Conservation (phyloP, 495 filamentous ascomycete species). For the Melanomma pulvis-pyrius region DNA sequence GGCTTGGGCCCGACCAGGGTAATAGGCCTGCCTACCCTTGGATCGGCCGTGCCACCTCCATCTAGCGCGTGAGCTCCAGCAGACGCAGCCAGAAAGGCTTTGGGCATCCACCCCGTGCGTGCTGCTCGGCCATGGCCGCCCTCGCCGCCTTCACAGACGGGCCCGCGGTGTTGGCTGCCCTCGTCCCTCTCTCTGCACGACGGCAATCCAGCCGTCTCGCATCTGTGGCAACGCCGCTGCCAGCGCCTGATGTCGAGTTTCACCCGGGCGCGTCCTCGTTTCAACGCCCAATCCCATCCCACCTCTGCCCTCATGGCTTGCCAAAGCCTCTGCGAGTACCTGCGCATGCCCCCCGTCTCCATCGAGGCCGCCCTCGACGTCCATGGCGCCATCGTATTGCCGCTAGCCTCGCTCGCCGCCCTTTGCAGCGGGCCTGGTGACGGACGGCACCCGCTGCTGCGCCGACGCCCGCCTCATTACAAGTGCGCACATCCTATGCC, state of each 20-base stretch:
- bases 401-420: neutral
- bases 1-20: too few relatives aligned
- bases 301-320: neutral
- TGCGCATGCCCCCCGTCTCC: too few relatives aligned
- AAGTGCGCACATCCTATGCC: too few relatives aligned
- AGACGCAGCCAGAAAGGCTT: too few relatives aligned
- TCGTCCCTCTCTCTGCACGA: neutral
- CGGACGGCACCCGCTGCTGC: too few relatives aligned
- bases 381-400: neutral
- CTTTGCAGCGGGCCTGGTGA: neutral
- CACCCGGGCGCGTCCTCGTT: conserved; percentile 17
- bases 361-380: too few relatives aligned
- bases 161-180: neutral
- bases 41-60: too few relatives aligned
- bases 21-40: too few relatives aligned
- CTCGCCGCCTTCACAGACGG: neutral
- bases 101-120: too few relatives aligned
- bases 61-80: too few relatives aligned
- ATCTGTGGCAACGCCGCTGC: conserved; percentile 18
- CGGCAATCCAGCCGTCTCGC: conserved; percentile 16
- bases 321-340: conserved; percentile 5
- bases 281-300: conserved; percentile 11
- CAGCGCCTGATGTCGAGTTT: conserved; percentile 27
- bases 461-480: too few relatives aligned
- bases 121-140: too few relatives aligned